Base-by-base conservation (phyloP, 2,329 filamentous ascomycete species). In the Triangularia setosa region DNA sequence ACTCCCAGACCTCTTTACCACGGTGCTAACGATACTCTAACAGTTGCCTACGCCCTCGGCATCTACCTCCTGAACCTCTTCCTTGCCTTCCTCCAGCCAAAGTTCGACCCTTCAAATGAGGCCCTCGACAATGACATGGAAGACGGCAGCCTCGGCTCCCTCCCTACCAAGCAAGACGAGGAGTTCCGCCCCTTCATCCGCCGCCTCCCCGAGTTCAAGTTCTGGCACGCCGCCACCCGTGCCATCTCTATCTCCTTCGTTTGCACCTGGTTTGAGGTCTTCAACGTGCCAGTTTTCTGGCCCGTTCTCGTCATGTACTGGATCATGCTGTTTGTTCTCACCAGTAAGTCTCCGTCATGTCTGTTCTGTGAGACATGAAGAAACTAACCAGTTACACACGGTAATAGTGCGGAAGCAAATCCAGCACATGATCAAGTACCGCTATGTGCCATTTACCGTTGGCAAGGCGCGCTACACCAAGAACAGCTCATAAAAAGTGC, bases 381-480 rank as follows among this genome's bases (percentile, higher is more conserved):
- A 54, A 58, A 23, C 69, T 69, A 59, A 72, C 62, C n/a, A n/a
- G 33, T 16, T 25, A 4, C 25, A 53, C n/a, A n/a, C n/a, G 8
- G 4, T 23, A 28, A 33, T 72, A 96, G 93, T 99, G 95, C 88
- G 95, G 79, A 92, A 95, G 83, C 95, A 99, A 81, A 99, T 99
- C 72, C 95, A 99, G 82, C 95, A 98, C 81, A 99, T 99, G 95
- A 94, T 99, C 85, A 99, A 98, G 83, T 99, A 98, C 83, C 92
- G 94, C 80, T 99, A 97, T 76, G 93, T 97, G 28, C 93, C 93
- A 48, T 97, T 97, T 81, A 89, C 91, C 48, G 87, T 96, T 70
- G 93, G 93, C 78, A 97, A 97, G 86, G 84, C 91, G 69, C 88
- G 86, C 75, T 96, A 95, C 77, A 81, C 78, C 75, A 89, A 88